phyloP scores from a whole-genome alignment of 352 stramenopile genomes.

The Phytopythium mirpurense region DNA sequence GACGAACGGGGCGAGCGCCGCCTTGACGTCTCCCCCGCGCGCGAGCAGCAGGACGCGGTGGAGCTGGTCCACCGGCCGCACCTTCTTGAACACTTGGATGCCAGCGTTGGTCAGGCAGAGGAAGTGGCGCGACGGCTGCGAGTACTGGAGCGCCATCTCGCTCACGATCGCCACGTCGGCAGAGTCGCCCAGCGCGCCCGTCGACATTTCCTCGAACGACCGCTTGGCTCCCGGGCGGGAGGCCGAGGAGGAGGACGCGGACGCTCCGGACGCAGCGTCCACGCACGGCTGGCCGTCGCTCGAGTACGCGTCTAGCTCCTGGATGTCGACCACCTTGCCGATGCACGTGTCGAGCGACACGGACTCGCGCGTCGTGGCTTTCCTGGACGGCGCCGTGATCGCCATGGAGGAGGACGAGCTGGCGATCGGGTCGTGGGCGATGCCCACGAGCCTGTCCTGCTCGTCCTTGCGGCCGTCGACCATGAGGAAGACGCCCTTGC shows the following conservation, averaged over 20 bases:
- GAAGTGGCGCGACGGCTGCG: constrained; percentile 74
- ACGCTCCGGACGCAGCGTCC: constrained; percentile 1
- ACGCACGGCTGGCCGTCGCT: constrained; percentile 22
- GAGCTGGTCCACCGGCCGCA: constrained; percentile 85
- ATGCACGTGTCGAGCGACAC: constrained; percentile 73
- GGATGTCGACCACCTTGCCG: constrained; percentile 80
- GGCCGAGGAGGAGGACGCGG: constrained; percentile 5
- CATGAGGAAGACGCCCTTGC: constrained; percentile 72
- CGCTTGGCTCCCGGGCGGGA: constrained; percentile 39
- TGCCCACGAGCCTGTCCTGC: constrained; percentile 71
- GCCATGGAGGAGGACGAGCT: constrained; percentile 54
- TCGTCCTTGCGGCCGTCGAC: constrained; percentile 75
- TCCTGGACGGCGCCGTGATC: constrained; percentile 44
- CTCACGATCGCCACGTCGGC: constrained; percentile 39
- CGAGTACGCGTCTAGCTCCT: constrained; percentile 47
- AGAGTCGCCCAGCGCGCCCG: constrained; percentile 20
- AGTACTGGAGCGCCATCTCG: constrained; percentile 86
- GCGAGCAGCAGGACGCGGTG: constrained; percentile 66
- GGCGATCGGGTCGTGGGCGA: constrained; percentile 64
- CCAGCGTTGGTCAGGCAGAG: constrained; percentile 80
- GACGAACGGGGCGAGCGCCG: constrained; percentile 63
- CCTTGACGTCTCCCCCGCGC: constrained; percentile 64
- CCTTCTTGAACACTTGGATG: constrained; percentile 89
- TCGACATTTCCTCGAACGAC: constrained; percentile 78
- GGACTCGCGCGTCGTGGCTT: constrained; percentile 68